Evolutionary conservation across 495 filamentous ascomycete species (phyloP).

Genomic region (Penicillium egyptiacum): DNA sequence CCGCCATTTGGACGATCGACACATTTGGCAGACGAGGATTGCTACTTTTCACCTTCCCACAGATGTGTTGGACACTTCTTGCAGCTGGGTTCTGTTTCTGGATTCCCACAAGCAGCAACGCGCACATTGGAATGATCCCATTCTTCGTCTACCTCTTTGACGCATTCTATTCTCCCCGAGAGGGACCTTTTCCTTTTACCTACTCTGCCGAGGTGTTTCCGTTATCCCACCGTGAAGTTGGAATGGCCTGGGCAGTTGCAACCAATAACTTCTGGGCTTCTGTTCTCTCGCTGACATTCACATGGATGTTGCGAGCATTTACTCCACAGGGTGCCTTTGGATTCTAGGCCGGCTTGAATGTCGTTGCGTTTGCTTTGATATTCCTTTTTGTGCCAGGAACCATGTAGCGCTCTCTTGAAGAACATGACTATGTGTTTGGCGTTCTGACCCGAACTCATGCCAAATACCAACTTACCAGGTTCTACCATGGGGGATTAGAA

Average conservation of each 20-base stretch:
- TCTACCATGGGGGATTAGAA: slow-evolving; percentile 55
- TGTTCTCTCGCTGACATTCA: slow-evolving; percentile 64
- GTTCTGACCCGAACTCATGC: slow-evolving; percentile 51
- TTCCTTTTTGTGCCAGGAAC: slow-evolving; percentile 67
- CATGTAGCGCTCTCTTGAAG: slow-evolving; percentile 60
- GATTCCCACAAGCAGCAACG: slow-evolving; percentile 50
- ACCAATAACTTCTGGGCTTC: slow-evolving; percentile 67
- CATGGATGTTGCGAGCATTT: slow-evolving; percentile 57
- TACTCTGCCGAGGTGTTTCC: slow-evolving; percentile 81
- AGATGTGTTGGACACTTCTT: slow-evolving; percentile 79
- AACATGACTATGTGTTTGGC: slow-evolving; percentile 58
- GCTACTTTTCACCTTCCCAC: slow-evolving; percentile 80
- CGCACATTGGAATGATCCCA: slow-evolving; percentile 63
- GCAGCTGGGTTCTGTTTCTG: slow-evolving; percentile 70
- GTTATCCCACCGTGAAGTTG: slow-evolving; percentile 69
- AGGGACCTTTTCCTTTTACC: slow-evolving; percentile 80
- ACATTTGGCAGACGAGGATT: slow-evolving; percentile 76
- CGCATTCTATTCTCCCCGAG: slow-evolving; percentile 75
- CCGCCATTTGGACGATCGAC: slow-evolving; percentile 82
- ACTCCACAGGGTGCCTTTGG: slow-evolving; percentile 55
- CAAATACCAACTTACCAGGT: slow-evolving; percentile 48
- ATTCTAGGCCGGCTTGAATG: slow-evolving; percentile 62
- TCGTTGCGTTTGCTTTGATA: slow-evolving; percentile 63
- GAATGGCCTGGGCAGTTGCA: slow-evolving; percentile 73
- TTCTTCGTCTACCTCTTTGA: slow-evolving; percentile 71